A percentile compares a stretch with the other conserved stretches of the same genome.
Evolutionary conservation across 1,284 basidiomycete genomes (phyloP).

Genomic region (Sanghuangporus sanghuang): DNA sequence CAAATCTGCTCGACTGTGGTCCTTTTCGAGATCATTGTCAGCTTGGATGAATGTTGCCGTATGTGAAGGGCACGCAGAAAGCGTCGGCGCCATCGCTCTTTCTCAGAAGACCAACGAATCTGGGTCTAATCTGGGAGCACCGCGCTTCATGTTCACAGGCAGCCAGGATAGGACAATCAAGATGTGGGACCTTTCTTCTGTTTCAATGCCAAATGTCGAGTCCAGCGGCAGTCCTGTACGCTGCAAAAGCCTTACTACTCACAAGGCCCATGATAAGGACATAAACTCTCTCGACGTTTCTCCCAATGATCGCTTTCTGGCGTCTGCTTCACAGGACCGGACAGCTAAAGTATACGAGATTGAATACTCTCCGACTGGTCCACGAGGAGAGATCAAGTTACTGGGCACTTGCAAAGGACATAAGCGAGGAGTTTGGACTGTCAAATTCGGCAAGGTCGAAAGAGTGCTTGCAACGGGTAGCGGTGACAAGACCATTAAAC

Average conservation of each 20-base stretch:
- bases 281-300: conserved; percentile 96
- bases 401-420: conserved; percentile 92
- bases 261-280: conserved; percentile 96
- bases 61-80: conserved; percentile 94
- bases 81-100: conserved; percentile 87
- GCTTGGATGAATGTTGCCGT: conserved; percentile 81
- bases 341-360: conserved; percentile 90
- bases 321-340: conserved; percentile 94
- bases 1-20: conserved; percentile 85
- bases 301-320: conserved; percentile 86
- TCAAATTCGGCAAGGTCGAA: conserved; percentile 82
- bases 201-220: conserved; percentile 23
- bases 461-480: conserved; percentile 88
- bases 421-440: conserved; percentile 94
- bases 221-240: conserved; percentile 32
- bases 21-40: conserved; percentile 36
- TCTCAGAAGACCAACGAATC: conserved; percentile 39
- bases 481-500: conserved; percentile 89
- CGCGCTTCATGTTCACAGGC: conserved; percentile 84
- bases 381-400: conserved; percentile 67
- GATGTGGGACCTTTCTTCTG: conserved; percentile 84
- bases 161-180: conserved; percentile 98
- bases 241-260: conserved; percentile 81
- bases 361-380: conserved; percentile 45
- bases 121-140: conserved; percentile 26